phyloP scores from a whole-genome alignment of 2,329 filamentous ascomycete genomes.

The Blastomyces parvus region DNA sequence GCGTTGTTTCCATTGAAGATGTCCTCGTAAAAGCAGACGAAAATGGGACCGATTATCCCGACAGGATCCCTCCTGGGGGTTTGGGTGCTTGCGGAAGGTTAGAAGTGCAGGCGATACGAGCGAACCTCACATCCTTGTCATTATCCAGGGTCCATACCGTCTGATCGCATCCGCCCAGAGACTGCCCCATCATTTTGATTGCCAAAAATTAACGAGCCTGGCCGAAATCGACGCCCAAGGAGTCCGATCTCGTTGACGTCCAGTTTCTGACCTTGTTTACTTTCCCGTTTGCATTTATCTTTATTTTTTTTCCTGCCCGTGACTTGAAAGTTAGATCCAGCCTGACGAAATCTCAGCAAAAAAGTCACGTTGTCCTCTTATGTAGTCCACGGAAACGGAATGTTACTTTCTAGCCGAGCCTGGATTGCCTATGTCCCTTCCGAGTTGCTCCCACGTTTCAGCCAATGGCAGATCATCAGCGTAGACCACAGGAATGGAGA shows the following conservation, averaged over 20 bases:
- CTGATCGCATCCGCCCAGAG: background rate
- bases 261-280: background rate
- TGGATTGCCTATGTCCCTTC: background rate
- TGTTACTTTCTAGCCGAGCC: background rate
- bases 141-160: constrained; percentile 1
- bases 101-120: background rate
- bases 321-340: background rate
- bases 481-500: background rate
- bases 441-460: background rate
- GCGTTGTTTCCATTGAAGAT: background rate
- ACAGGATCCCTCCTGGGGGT: too few species aligned
- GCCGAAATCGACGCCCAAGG: background rate
- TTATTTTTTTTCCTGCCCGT: background rate
- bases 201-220: background rate
- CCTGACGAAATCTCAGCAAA: background rate
- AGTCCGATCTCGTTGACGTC: background rate
- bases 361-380: background rate
- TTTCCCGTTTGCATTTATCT: background rate
- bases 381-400: constrained; percentile 1
- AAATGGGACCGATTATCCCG: background rate
- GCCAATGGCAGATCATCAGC: background rate
- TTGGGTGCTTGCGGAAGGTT: background rate
- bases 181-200: background rate
- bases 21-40: background rate
- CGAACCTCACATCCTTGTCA: background rate